Evolutionary conservation across 805 yeast species (phyloP).

Genomic region (Brettanomyces sp.): DNA sequence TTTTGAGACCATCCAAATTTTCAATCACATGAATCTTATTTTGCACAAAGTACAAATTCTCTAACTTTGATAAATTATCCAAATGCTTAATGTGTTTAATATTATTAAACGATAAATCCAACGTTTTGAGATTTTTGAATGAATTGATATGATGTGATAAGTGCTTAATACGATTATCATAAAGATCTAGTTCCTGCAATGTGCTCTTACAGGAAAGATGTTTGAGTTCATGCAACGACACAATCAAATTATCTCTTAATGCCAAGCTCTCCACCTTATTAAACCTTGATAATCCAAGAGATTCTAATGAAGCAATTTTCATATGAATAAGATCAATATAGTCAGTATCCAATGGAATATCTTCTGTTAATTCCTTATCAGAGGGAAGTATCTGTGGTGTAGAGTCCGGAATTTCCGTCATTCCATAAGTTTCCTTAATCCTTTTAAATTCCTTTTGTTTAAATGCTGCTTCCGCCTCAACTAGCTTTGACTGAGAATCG

Average conservation of each 20-base stretch:
- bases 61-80: slow-evolving; percentile 49
- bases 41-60: slow-evolving; percentile 77
- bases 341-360: slow-evolving; percentile 46
- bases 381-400: slow-evolving; percentile 51
- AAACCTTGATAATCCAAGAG: slow-evolving; percentile 50
- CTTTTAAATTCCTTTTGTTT: slow-evolving; percentile 1
- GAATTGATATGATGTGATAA: slow-evolving; percentile 63
- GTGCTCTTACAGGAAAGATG: slow-evolving; percentile 32
- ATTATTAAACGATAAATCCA: slow-evolving; percentile 87
- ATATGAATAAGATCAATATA: slow-evolving; percentile 61
- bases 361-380: slow-evolving; percentile 56
- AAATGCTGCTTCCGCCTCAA: background rate
- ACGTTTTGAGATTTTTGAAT: slow-evolving; percentile 42
- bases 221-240: slow-evolving; percentile 65
- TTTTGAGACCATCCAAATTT: slow-evolving; percentile 46
- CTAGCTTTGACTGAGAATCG: slow-evolving; percentile 3
- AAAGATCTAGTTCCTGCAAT: slow-evolving; percentile 74
- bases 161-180: slow-evolving; percentile 86
- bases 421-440: slow-evolving; percentile 19
- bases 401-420: slow-evolving; percentile 28
- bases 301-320: slow-evolving; percentile 56
- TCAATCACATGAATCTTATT: slow-evolving; percentile 71
- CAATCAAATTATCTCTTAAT: slow-evolving; percentile 75
- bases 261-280: slow-evolving; percentile 48
- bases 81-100: slow-evolving; percentile 79